These are phyloP conservation scores for Claviceps monticola DNA, from an alignment of 2,329 filamentous ascomycete genomes.

Conservation along the genomic window DNA sequence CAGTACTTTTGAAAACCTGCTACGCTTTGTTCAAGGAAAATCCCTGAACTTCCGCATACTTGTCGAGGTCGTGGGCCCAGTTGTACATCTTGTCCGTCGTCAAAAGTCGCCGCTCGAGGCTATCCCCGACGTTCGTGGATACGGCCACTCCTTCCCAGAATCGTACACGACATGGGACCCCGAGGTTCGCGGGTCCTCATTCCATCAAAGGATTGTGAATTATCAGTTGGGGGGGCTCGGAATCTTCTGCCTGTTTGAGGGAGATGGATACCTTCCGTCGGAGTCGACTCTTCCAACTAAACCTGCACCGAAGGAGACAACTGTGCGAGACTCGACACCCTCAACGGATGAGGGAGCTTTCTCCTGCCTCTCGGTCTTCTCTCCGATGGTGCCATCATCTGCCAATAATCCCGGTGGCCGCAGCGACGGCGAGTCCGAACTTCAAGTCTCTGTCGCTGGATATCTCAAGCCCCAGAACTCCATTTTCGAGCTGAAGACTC, in stretches of 20 bases:
- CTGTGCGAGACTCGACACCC: too few species aligned
- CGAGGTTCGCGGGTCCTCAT: conserved; percentile 37
- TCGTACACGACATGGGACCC: conserved; percentile 49
- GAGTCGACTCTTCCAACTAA: background rate
- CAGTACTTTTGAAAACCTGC: conserved; percentile 43
- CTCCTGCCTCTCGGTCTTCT: background rate
- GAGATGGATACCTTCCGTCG: conserved; percentile 14
- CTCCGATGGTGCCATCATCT: background rate
- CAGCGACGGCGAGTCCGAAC: conserved; percentile 11
- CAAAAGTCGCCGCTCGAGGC: conserved; percentile 45
- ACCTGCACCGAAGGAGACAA: background rate
- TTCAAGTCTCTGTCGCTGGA: background rate
- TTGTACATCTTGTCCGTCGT: conserved; percentile 44
- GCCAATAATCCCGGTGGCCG: background rate
- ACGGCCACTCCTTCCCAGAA: conserved; percentile 53
- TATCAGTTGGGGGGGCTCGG: conserved; percentile 9
- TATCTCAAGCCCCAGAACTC: conserved; percentile 11
- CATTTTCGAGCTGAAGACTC: conserved; percentile 32
- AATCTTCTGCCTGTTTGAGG: conserved; percentile 15
- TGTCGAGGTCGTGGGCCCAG: conserved; percentile 37
- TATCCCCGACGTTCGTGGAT: conserved; percentile 43
- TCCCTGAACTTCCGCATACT: conserved; percentile 40
- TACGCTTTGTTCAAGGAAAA: conserved; percentile 33
- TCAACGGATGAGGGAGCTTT: background rate
- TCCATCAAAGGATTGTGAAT: conserved; percentile 38